These are phyloP conservation scores for Petasospora fabianii DNA, from an alignment of 1,139 yeast genomes.

Conservation along the genomic window DNA sequence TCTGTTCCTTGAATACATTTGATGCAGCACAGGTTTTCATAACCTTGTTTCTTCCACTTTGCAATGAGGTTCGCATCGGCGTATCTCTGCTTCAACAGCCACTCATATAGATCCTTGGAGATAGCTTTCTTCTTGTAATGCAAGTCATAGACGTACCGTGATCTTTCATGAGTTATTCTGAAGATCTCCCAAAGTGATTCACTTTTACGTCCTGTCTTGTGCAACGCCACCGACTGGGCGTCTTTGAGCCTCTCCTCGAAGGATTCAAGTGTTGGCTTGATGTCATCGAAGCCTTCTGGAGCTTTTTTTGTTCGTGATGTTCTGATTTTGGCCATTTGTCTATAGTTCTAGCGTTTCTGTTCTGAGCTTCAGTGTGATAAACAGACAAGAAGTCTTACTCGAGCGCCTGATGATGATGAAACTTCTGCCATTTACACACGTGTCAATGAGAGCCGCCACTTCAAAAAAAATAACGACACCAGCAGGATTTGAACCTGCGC, in stretches of 20 bases:
- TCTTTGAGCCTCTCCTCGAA: conserved; percentile 59
- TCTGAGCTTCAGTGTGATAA: not conserved
- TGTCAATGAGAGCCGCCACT: conserved; percentile 2
- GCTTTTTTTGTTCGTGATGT: conserved; percentile 46
- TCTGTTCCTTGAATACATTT: conserved; percentile 70
- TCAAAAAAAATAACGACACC: conserved; percentile 55
- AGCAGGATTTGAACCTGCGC: conserved; percentile 93
- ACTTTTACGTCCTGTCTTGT: conserved; percentile 37
- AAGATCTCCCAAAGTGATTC: conserved; percentile 72
- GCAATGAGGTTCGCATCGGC: conserved; percentile 74
- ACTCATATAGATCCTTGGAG: conserved; percentile 65
- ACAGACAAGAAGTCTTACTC: not conserved
- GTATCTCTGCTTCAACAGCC: conserved; percentile 65
- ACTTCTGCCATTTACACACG: conserved; percentile 4
- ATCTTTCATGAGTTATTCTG: conserved; percentile 68
- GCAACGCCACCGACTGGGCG: conserved; percentile 39
- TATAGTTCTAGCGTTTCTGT: not conserved
- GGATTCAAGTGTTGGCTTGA: conserved; percentile 67
- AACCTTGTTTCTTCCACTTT: conserved; percentile 90
- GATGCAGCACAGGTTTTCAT: conserved; percentile 82
- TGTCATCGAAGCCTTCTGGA: conserved; percentile 73
- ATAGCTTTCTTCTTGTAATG: conserved; percentile 69
- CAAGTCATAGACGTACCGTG: conserved; percentile 72
- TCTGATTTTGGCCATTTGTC: conserved; percentile 25
- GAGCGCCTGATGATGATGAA: not conserved